phyloP scores from a whole-genome alignment of 495 filamentous ascomycete genomes.

The Glutinoglossum americanum region DNA sequence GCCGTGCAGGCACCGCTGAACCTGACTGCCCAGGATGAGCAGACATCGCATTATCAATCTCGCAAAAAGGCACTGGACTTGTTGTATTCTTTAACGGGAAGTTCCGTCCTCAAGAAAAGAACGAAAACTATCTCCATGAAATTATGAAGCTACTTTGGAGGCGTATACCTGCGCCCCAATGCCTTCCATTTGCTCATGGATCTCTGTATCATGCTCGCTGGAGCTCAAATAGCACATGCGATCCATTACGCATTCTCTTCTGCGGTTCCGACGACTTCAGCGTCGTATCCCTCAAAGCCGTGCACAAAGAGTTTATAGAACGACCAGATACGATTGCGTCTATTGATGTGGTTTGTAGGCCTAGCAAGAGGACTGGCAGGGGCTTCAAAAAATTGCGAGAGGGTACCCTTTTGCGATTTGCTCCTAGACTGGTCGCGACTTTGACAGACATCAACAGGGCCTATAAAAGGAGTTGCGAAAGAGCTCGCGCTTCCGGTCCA shows the following conservation, averaged over 20 bases:
- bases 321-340: constrained; percentile 41
- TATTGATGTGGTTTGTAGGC: constrained; percentile 72
- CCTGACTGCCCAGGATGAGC: not conserved
- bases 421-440: not conserved
- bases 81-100: not conserved
- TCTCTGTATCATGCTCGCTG: not conserved
- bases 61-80: not conserved
- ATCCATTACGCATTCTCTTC: constrained; percentile 77
- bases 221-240: constrained; percentile 6
- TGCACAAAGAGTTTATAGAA: constrained; percentile 35
- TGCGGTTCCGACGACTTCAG: constrained; percentile 91
- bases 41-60: constrained; percentile 2
- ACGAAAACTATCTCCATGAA: not conserved
- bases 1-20: constrained; percentile 48
- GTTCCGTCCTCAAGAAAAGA: not conserved
- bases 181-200: not conserved
- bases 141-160: not conserved
- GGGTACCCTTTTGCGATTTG: constrained; percentile 24
- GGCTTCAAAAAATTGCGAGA: constrained; percentile 47
- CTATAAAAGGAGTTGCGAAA: constrained; percentile 44
- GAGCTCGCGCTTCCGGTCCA: constrained; percentile 44
- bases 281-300: constrained; percentile 49
- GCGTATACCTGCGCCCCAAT: not conserved
- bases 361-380: constrained; percentile 52
- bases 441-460: constrained; percentile 29